These are phyloP conservation scores for Inga laurina DNA, from an alignment of 306 rosid species.

Conservation along the genomic window DNA sequence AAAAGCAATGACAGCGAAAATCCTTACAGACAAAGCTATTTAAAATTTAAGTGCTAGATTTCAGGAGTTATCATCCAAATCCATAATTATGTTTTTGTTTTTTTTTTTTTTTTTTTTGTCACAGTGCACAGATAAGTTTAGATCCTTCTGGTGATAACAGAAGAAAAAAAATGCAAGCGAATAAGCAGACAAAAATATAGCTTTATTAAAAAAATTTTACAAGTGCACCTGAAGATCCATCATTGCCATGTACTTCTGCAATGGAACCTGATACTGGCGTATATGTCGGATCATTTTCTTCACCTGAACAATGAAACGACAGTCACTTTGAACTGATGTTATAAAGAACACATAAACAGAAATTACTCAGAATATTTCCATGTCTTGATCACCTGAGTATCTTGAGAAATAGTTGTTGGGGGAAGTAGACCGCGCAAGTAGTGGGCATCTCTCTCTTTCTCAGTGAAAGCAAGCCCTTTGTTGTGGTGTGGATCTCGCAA, in stretches of 20 bases:
- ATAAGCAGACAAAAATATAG: not conserved
- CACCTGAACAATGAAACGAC: constrained; percentile 52
- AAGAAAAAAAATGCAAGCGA: not conserved
- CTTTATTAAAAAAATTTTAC: not conserved
- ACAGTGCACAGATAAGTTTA: too few species aligned
- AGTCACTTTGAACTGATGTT: constrained; percentile 14
- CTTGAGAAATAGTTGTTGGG: constrained; percentile 71
- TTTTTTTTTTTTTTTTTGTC: too few species aligned
- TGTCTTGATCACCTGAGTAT: constrained; percentile 67
- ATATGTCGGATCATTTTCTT: constrained; percentile 74
- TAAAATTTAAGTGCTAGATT: not conserved
- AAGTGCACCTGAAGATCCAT: constrained; percentile 92
- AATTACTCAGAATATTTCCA: not conserved
- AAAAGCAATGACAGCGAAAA: not conserved
- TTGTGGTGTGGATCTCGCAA: constrained; percentile 91
- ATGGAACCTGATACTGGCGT: constrained; percentile 82
- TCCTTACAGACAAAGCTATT: not conserved
- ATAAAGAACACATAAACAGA: not conserved
- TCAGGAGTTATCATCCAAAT: not conserved
- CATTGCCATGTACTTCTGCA: constrained; percentile 92
- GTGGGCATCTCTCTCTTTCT: constrained; percentile 90
- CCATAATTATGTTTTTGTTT: too few species aligned
- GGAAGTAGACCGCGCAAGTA: constrained; percentile 95
- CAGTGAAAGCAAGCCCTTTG: constrained; percentile 94
- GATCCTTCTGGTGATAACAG: not conserved